Evolutionary conservation across 78 protist genomes (phyloP), one percentile per base, ranked within the genome.

Genomic region (Speleostelium caveatum): DNA sequence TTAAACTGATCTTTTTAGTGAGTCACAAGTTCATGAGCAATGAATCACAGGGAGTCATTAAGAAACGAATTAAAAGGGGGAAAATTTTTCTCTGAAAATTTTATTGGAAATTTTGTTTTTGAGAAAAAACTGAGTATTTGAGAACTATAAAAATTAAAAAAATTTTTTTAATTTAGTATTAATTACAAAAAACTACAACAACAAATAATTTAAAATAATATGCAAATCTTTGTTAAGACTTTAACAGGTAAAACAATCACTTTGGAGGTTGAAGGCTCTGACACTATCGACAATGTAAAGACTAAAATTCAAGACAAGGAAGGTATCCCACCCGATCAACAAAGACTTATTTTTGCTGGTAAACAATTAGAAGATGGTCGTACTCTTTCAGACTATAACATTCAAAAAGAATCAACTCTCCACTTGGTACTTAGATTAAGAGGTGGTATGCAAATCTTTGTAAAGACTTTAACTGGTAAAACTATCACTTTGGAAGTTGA

Each of bases 281-380:
- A 98, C 87, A 95, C 98, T 35, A 96, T 98, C 49, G 99, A 97
- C 51, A 96, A 88, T 59, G 99, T 98, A 24, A 98, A 98, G 96
- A 76, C 94, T 22, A 98, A 98, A 96, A 98, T 98, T 78, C 98
- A 97, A 87, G 98, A 97, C 94, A 96, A 97, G 94, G 98, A 96
- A 67, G 99, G 99, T 38, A 98, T 98, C 88, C 99, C 99, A 62
- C 99, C 99, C 16, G 99, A 98, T 68, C 99, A 98, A 73, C 99
- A 98, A 94, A 85, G 99, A 10, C 95, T 98, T n/a, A 98, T 98
- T 85, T 98, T 97, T 66, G 98, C 99, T 21, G 99, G 99, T 72
- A 97, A 96, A 94, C 99, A 98, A 90, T 97, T 99, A 62, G 99
- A 99, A 75, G 98, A 95, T 19, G 97, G 97, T 35, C 92, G 96